Base-by-base conservation (phyloP, 83 land plant genomes). In the Thuja plicata region DNA sequence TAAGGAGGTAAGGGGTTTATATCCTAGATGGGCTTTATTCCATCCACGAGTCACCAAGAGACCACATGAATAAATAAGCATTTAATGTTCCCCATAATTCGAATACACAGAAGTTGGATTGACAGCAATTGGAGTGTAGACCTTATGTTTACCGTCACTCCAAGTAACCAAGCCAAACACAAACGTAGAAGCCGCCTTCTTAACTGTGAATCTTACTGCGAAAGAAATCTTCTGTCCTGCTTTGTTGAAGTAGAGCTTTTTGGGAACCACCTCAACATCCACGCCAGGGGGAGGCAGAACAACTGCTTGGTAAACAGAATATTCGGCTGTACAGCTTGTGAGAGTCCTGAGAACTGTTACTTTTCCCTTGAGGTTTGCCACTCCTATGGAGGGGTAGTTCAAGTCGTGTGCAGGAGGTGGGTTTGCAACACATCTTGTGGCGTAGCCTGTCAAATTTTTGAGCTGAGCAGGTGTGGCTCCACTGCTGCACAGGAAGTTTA, bases 321-420 rank as follows among this genome's bases (percentile, higher is more conserved):
- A 48, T 3, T 89, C 89, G 10, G 54, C 21, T 21, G 90, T 90
- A 54, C 83, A 86, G 57, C 92, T 91, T 7, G 92, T 91, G 27
- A 94, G 93, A 15, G 94, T 90, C 87, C 94, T 82, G 15, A 66
- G 3, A 7, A 94, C 89, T 4, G 92, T 90, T 35, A 91, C 16
- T 16, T 57, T 89, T 45, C 92, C 93, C 15, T 86, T 92, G 90
- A 94, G 43, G 55, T 88, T 89, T 37, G 90, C 81, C 21, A 94
- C 89, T 11, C 91, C 93, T 46, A 94, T 91, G 24, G 93, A 91
- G 19, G 95, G 94, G 57, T 94, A 93, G 70, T 94, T 94, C 60
- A 94, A 86, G 60, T 94, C 76, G 86, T 88, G 87, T 10, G 91
- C 38, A 6, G 89, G 84, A 13, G 37, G 60, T 6, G 66, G 46